Base-by-base conservation (phyloP, 2,329 filamentous ascomycete genomes). In the Aureobasidium leucospermi region DNA sequence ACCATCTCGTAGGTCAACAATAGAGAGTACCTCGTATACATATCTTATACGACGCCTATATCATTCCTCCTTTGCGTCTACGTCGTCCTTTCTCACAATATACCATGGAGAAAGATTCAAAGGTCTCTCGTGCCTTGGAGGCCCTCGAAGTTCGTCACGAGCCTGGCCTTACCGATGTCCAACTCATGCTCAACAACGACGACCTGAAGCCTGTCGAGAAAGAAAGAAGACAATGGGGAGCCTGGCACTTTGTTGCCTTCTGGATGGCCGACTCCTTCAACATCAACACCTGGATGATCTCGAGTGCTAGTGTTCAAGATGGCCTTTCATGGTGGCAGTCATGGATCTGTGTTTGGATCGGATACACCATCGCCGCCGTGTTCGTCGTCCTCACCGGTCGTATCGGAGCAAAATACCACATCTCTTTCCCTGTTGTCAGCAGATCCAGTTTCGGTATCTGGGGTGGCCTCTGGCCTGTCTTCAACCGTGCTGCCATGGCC, bases 191-290 rank as follows among this genome's bases (percentile, higher is more conserved):
- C 70, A 88, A 85, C 65, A 96, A 96, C 73, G 76, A 89, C 15
- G 58, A 68, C 60, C 57, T 67, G 51, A 68, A 69, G 60, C 72
- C 85, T 68, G 90, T 96, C 51, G 91, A 95, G 70, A 85, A 85
- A 15, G 84, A 83, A 64, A 84, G 90, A 61, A 85, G 92, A 59
- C 84, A 89, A 81, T 96, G 92, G 91, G 85, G 86, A 19, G 76
- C 87, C 34, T 90, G 88, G 84, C 96, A 96, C 73, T 96, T 91
- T 70, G 87, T 96, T 46, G 88, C 85, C 6, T 71, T 94, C 71
- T 93, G 89, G 89, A 82, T 93, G 67, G 87, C 88, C 34, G 89
- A 93, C 74, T 88, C 85, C 0, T 90, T 92, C 76, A 93, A 93
- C 72, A 90, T 94, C 78, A 68, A 66, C 59, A 66, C 65, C 52